Evolutionary conservation across 2,329 filamentous ascomycete genomes (phyloP).

Genomic region (Beauveria pseudobassiana): DNA sequence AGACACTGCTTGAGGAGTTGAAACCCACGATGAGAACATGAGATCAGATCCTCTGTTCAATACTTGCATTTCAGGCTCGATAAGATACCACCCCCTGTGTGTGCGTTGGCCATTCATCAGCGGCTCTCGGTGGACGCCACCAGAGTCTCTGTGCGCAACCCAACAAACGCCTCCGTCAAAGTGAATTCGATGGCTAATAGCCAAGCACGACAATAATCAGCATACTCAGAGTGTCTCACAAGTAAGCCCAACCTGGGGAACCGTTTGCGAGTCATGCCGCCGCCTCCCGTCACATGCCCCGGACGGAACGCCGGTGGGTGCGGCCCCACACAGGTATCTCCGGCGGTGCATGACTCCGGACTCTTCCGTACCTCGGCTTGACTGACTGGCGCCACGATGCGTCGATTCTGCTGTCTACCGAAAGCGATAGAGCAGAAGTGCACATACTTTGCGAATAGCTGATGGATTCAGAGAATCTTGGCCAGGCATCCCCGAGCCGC

Average conservation of each 20-base stretch:
- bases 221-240: not conserved
- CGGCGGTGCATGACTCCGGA: not conserved
- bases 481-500: too few species aligned
- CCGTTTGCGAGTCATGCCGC: not conserved
- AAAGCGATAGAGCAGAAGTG: not conserved
- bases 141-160: not conserved
- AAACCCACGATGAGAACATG: too few species aligned
- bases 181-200: not conserved
- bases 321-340: not conserved
- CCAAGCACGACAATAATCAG: not conserved
- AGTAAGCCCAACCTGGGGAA: too few species aligned
- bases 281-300: not conserved
- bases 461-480: not conserved
- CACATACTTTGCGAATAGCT: too few species aligned
- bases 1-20: too few species aligned
- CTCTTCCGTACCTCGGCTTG: not conserved
- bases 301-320: not conserved
- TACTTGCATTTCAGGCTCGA: too few species aligned
- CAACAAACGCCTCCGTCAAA: not conserved
- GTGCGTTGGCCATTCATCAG: too few species aligned
- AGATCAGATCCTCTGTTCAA: too few species aligned
- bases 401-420: too few species aligned
- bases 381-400: not conserved
- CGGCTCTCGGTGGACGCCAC: not conserved
- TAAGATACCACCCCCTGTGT: too few species aligned